phyloP scores from a whole-genome alignment of 73 alveolate species.

The Tetrahymena malaccensis region DNA sequence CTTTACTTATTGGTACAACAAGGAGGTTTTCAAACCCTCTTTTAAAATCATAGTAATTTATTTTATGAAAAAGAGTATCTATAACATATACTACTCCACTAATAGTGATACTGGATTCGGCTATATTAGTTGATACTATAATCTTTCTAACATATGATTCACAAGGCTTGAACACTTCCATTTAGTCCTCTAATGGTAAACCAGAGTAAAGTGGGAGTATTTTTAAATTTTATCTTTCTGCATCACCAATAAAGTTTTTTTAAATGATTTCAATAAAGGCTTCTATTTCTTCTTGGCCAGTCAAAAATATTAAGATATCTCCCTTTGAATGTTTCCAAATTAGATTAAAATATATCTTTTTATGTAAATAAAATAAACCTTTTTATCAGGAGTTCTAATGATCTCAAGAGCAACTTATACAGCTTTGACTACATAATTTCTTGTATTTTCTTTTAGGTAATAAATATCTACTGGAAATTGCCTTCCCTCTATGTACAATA shows the following conservation, averaged over 20 bases:
- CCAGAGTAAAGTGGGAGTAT: slow-evolving; percentile 83
- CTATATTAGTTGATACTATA: slow-evolving; percentile 41
- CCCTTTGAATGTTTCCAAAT: slow-evolving; percentile 53
- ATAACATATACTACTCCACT: slow-evolving; percentile 85
- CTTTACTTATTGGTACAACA: slow-evolving; percentile 55
- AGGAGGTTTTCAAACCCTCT: slow-evolving; percentile 32
- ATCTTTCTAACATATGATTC: slow-evolving; percentile 54
- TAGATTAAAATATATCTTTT: not conserved
- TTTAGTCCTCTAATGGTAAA: slow-evolving; percentile 80
- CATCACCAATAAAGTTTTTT: slow-evolving; percentile 50
- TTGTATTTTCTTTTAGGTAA: slow-evolving; percentile 52
- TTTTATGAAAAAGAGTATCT: slow-evolving; percentile 83
- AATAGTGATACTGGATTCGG: slow-evolving; percentile 90
- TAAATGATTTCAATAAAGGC: slow-evolving; percentile 76
- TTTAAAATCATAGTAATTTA: slow-evolving; percentile 56
- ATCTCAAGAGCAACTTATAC: slow-evolving; percentile 46
- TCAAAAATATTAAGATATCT: slow-evolving; percentile 85
- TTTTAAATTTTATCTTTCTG: slow-evolving; percentile 42
- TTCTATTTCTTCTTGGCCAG: slow-evolving; percentile 96
- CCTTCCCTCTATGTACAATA: slow-evolving; percentile 48
- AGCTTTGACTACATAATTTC: slow-evolving; percentile 49
- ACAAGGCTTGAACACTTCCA: slow-evolving; percentile 70
- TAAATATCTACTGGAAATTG: slow-evolving; percentile 55
- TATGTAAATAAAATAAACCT: not conserved
- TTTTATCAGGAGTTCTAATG: slow-evolving; percentile 17